These are phyloP conservation scores for Leishmania guyanensis DNA, from an alignment of 208 protist species.

Conservation along the genomic window DNA sequence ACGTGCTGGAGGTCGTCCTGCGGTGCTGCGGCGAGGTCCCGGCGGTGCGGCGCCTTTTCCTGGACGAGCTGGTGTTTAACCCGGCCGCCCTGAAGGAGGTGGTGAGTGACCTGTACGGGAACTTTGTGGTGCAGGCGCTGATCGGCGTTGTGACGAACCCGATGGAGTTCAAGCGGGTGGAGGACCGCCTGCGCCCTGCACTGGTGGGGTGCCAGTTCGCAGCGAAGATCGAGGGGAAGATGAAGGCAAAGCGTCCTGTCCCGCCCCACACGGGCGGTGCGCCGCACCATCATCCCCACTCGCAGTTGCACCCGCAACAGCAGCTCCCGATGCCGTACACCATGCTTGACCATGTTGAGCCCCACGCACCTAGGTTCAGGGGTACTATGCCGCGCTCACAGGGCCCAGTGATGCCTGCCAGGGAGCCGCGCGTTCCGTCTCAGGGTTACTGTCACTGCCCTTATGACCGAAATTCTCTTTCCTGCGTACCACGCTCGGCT, in stretches of 20 bases:
- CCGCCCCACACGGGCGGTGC: constrained; percentile 1
- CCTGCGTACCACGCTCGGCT: neutral
- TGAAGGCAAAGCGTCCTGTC: constrained; percentile 40
- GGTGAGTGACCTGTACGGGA: constrained; percentile 80
- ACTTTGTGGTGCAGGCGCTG: constrained; percentile 88
- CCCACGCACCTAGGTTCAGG: neutral
- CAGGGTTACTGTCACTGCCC: neutral
- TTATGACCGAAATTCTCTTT: neutral
- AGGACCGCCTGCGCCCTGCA: constrained; percentile 64
- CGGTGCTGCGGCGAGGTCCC: constrained; percentile 63
- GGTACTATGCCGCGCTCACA: neutral
- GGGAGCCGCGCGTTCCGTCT: neutral
- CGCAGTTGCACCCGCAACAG: constrained; percentile 33
- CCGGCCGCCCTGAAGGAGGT: constrained; percentile 75
- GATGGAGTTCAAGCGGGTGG: constrained; percentile 68
- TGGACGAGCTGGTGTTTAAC: constrained; percentile 88
- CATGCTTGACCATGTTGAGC: neutral
- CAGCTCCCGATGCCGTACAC: neutral
- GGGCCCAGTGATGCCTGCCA: neutral
- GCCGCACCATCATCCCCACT: neutral
- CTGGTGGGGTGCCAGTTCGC: constrained; percentile 62
- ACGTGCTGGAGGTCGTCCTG: constrained; percentile 86
- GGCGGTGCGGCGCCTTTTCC: constrained; percentile 58
- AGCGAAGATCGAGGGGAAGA: constrained; percentile 64
- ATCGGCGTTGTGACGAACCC: constrained; percentile 52